Conservation (phyloP, 1,284 basidiomycete genomes). For the Tilletia walkeri region DNA sequence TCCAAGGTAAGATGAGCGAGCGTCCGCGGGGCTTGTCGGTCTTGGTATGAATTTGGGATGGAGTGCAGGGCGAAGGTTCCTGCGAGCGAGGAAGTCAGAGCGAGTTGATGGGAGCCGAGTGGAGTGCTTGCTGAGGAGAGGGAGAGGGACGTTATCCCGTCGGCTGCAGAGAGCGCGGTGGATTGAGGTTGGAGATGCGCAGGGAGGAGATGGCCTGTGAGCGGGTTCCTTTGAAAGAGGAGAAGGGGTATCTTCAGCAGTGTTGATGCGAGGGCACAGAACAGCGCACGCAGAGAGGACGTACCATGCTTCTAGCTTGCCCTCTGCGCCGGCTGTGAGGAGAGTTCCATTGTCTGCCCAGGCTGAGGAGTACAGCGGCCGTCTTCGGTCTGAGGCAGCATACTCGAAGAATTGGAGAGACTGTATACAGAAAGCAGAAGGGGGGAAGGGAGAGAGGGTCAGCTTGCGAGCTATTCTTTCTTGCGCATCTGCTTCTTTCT, state of each 20-base stretch:
- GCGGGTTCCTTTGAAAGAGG: neutral
- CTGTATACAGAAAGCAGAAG: neutral
- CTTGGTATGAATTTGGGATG: neutral
- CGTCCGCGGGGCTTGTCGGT: neutral
- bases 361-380: neutral
- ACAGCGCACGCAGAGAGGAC: neutral
- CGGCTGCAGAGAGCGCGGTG: neutral
- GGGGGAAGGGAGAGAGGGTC: no score
- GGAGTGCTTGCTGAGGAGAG: neutral
- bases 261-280: no score
- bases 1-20: neutral
- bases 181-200: neutral
- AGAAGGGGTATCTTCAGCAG: neutral
- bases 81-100: neutral
- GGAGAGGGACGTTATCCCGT: neutral
- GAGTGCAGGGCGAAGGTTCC: neutral
- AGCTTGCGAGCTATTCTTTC: no score
- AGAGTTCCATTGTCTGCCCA: neutral
- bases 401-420: constrained; percentile 8
- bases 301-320: neutral
- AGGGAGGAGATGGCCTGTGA: neutral
- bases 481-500: no score
- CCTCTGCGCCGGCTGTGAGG: neutral
- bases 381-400: neutral
- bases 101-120: neutral